phyloP scores from a whole-genome alignment of 768 basidiomycete species.

The Hygrocybe coccinea region DNA sequence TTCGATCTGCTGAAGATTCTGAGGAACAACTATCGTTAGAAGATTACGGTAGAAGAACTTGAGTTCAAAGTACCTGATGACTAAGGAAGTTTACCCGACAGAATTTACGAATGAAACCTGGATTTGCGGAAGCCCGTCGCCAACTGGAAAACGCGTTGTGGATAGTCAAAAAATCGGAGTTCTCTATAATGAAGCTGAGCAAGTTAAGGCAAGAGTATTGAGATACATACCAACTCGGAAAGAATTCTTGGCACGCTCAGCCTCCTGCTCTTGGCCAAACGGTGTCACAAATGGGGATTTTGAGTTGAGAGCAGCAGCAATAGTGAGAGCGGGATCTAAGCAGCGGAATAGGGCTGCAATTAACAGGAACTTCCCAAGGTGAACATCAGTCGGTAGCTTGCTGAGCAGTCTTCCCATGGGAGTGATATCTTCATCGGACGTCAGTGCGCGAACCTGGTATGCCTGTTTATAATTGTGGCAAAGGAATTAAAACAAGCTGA shows the following conservation, averaged over 20 bases:
- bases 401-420: slow-evolving; percentile 88
- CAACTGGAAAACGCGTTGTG: slow-evolving; percentile 88
- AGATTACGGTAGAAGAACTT: background rate
- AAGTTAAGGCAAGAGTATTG: background rate
- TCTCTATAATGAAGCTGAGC: slow-evolving; percentile 47
- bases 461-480: background rate
- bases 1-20: slow-evolving; percentile 95
- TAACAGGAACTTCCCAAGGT: slow-evolving; percentile 89
- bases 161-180: slow-evolving; percentile 91
- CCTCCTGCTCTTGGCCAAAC: slow-evolving; percentile 81
- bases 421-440: slow-evolving; percentile 82
- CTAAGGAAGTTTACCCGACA: slow-evolving; percentile 78
- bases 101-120: slow-evolving; percentile 61
- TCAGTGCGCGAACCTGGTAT: slow-evolving; percentile 76
- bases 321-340: slow-evolving; percentile 93
- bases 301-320: slow-evolving; percentile 86
- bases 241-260: slow-evolving; percentile 72
- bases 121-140: slow-evolving; percentile 69
- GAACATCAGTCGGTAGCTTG: slow-evolving; percentile 92
- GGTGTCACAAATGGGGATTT: slow-evolving; percentile 93
- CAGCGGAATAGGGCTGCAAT: slow-evolving; percentile 82
- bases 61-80: slow-evolving; percentile 55
- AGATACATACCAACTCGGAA: slow-evolving; percentile 65
- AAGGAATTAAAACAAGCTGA: background rate
- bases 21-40: slow-evolving; percentile 3